Evolutionary conservation across 345 rosid species (phyloP), one percentile per base, ranked within the genome.

Genomic region (Barbarea vulgaris): DNA sequence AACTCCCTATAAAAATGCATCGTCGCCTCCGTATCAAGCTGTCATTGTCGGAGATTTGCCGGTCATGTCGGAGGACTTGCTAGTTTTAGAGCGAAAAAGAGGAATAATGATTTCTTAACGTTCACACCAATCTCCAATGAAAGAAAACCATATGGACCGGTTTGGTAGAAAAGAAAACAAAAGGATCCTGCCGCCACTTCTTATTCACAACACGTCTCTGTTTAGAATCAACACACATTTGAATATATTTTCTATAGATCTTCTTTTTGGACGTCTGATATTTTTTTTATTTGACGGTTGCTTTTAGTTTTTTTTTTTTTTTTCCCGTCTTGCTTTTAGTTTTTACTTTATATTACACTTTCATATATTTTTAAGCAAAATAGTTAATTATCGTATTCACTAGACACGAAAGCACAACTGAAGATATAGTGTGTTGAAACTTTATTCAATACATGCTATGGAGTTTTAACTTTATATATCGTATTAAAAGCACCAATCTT

Each of bases 21-120:
- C 21, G 11, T 14, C 66, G 50, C 50, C 31, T 39, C 14, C 50
- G 39, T 22, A 9, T n/a, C 25, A 27, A 44, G 17, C 69, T 54
- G 65, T 64, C 71, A 41, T 33, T 73, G 64, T 64, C 48, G 48
- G 27, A 55, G 36, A 64, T 21, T 44, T 54, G 36, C 58, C 58
- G 56, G 78, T 56, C 72, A 17, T 54, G 47, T 65, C 64, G 34
- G 64, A 56, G 50, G 66, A 56, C 48, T 74, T 74, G 5, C 51
- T 64, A 65, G 33, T 64, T 56, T 33, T 13, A n/a, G 58, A 56
- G 39, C 39, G 8, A 36, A 31, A 65, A 30, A 10, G 47, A 30
- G 5, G 10, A 24, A 56, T 17, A 44, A 6, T 44, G 36, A 44
- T 24, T 12, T 30, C 64, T 33, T 31, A 33, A 66, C 58, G 58